These are phyloP conservation scores for Stemphylium vesicarium DNA, from an alignment of 2,329 filamentous ascomycete genomes.

Conservation along the genomic window DNA sequence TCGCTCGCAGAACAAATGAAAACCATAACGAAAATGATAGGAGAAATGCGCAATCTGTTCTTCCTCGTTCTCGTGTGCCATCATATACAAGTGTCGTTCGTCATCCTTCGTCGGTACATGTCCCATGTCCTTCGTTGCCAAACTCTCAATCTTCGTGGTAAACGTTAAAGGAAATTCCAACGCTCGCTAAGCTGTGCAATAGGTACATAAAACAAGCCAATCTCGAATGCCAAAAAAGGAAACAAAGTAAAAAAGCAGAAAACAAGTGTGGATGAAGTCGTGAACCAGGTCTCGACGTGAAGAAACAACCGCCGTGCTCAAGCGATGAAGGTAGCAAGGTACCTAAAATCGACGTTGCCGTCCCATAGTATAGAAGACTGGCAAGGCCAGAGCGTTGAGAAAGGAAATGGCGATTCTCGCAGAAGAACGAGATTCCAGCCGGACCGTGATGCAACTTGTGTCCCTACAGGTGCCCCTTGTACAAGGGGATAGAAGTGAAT, in stretches of 20 bases:
- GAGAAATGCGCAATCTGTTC: conserved; percentile 7
- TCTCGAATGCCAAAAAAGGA: conserved; percentile 30
- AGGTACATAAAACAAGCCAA: conserved; percentile 24
- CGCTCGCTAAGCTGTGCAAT: conserved; percentile 45
- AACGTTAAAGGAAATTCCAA: conserved; percentile 39
- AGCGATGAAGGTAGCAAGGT: conserved; percentile 23
- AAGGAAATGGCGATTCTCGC: conserved; percentile 34
- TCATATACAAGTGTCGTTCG: conserved; percentile 22
- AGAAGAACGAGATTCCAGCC: conserved; percentile 35
- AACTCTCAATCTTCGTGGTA: conserved; percentile 16
- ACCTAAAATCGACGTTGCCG: conserved; percentile 43
- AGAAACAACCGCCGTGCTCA: conserved; percentile 40
- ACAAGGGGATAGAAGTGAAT: conserved; percentile 36
- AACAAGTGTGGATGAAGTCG: conserved; percentile 15
- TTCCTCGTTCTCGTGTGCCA: conserved; percentile 13
- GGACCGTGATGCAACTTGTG: conserved; percentile 43
- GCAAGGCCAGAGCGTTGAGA: conserved; percentile 27
- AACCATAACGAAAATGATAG: neutral
- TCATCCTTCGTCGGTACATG: conserved; percentile 28
- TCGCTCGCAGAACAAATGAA: conserved; percentile 1
- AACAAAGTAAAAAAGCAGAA: conserved; percentile 22
- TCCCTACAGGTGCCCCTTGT: conserved; percentile 35
- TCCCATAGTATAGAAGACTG: conserved; percentile 36
- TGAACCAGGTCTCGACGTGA: conserved; percentile 23
- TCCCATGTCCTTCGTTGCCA: conserved; percentile 18